Evolutionary conservation across 345 rosid genomes (phyloP), one percentile per base, ranked within the genome.

Genomic region (Pistacia integerrima): DNA sequence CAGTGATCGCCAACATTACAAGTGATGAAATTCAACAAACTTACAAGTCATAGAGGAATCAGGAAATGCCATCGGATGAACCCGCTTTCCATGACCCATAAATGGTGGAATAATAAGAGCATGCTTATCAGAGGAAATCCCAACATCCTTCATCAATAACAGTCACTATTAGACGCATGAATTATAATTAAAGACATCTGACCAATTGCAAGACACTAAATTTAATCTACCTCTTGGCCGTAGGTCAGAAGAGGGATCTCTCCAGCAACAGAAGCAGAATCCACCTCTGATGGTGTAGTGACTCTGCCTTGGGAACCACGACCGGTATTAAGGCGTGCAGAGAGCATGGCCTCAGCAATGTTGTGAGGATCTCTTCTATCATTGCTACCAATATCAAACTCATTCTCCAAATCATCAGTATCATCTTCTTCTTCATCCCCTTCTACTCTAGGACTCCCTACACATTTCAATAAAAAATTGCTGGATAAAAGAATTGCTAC

Each of bases 371-470:
- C 91, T 79, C 73, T 76, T 28, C 81, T 79, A 41, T 77, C 82
- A 61, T 74, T 70, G 17, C 55, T 12, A 11, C 1, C 55, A 16
- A 82, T 77, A 72, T 90, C 88, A 25, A 88, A 87, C 81, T 90
- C 94, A 25, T 81, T 75, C 80, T 90, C 91, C 79, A 88, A 77
- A 82, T 88, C 92, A 78, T 90, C 94, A 8, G 64, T 82, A 66
- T 78, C 88, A 57, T 90, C 94, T 80, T 93, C 98, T 75, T 90
- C 94, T 35, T 88, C 94, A 83, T 90, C 94, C 7, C 94, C 91
- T 20, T 84, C 90, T 25, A 90, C 91, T 63, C 94, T 85, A 3
- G 90, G 85, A 81, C 92, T 73, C 64, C 94, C 94, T 90, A 76
- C 78, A 75, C 36, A 75, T 51, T n/a, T 69, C 80, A 11, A 73